These are phyloP conservation scores for Agrostemma githago DNA, from an alignment of 148 eudicot genomes.

Conservation along the genomic window DNA sequence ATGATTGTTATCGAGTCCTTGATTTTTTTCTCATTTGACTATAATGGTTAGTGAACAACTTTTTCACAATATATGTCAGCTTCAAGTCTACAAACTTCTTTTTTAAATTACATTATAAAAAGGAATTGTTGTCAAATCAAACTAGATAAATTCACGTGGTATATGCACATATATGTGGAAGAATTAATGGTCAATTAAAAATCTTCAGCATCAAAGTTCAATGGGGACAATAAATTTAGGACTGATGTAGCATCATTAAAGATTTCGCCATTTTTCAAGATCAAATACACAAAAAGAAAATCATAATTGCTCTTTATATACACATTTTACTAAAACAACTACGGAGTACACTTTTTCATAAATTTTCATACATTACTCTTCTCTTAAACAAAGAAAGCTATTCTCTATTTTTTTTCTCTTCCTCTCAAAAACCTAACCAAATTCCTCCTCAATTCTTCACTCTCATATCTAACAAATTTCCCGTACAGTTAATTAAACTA, in stretches of 20 bases:
- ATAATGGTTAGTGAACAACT: not conserved
- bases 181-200: not conserved
- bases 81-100: not conserved
- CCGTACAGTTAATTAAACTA: too few species aligned
- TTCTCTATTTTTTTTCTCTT: too few species aligned
- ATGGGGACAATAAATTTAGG: not conserved
- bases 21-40: not conserved
- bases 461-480: too few species aligned
- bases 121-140: not conserved
- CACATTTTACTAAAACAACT: too few species aligned
- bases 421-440: too few species aligned
- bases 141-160: not conserved
- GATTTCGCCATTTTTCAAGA: not conserved
- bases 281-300: not conserved
- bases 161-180: not conserved
- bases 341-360: too few species aligned
- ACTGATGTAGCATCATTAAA: not conserved
- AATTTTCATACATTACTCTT: too few species aligned
- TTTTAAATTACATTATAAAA: too few species aligned
- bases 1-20: slow-evolving; percentile 6
- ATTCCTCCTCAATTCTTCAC: too few species aligned
- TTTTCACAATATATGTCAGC: not conserved
- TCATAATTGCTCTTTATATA: too few species aligned
- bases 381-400: too few species aligned
- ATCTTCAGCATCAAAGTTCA: not conserved